Percentiles rank a stretch among this genome's conserved stretches.
Conservation (phyloP, 1,139 yeast species). For the Geotrichum fermentans region DNA sequence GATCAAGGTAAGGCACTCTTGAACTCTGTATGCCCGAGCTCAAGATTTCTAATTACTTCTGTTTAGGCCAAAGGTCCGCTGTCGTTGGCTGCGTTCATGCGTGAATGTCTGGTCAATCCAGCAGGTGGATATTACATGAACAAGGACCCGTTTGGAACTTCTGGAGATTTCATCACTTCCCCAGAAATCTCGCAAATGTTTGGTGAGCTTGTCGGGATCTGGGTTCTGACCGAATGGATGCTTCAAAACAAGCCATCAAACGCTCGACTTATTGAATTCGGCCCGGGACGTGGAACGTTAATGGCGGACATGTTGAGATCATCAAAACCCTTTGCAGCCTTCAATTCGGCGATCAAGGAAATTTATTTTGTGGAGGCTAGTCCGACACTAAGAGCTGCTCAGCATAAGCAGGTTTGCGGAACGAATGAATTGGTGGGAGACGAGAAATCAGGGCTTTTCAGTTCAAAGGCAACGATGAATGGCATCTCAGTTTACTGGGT, state of each 20-base stretch:
- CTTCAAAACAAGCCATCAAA: conserved; percentile 49
- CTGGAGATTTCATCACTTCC: conserved; percentile 78
- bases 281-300: conserved; percentile 82
- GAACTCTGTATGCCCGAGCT: neutral
- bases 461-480: conserved; percentile 42
- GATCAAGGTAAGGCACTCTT: conserved; percentile 10
- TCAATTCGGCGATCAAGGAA: conserved; percentile 33
- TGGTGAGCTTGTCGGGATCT: conserved; percentile 80
- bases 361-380: conserved; percentile 71
- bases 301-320: conserved; percentile 57
- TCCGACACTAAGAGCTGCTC: conserved; percentile 56
- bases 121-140: conserved; percentile 75
- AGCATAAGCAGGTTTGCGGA: conserved; percentile 50
- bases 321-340: conserved; percentile 31
- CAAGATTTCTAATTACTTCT: neutral
- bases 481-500: conserved; percentile 60
- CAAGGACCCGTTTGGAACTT: conserved; percentile 61
- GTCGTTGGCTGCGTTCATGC: conserved; percentile 68
- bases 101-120: conserved; percentile 79
- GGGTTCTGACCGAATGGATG: conserved; percentile 56
- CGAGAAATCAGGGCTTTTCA: conserved; percentile 37
- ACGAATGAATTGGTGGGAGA: conserved; percentile 27
- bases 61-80: conserved; percentile 63
- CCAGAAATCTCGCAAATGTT: conserved; percentile 86
- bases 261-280: conserved; percentile 70